These are phyloP conservation scores for Zygosaccharomyces gambellarensis DNA, from an alignment of 805 yeast genomes.

Conservation along the genomic window DNA sequence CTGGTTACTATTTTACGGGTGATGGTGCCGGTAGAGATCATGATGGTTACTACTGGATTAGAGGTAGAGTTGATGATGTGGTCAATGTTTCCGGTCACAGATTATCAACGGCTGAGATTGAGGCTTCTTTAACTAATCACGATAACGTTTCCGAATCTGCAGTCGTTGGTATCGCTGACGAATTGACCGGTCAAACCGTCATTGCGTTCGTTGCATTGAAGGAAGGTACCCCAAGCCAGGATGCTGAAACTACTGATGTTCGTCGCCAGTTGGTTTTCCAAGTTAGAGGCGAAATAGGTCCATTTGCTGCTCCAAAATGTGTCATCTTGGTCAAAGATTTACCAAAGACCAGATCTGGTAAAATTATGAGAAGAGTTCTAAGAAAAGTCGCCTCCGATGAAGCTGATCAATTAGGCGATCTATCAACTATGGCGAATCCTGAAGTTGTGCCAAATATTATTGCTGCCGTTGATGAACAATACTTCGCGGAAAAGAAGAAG, in stretches of 20 bases:
- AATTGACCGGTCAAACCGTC: slow-evolving; percentile 82
- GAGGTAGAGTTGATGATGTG: slow-evolving; percentile 85
- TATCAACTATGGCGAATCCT: slow-evolving; percentile 73
- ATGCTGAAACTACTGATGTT: slow-evolving; percentile 54
- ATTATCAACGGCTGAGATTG: slow-evolving; percentile 84
- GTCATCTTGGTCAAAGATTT: slow-evolving; percentile 69
- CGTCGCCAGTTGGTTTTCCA: slow-evolving; percentile 52
- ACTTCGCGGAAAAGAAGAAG: slow-evolving; percentile 25
- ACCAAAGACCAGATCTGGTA: slow-evolving; percentile 84
- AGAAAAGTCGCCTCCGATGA: slow-evolving; percentile 72
- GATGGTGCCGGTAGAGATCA: slow-evolving; percentile 86
- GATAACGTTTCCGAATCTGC: slow-evolving; percentile 70
- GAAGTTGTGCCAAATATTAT: slow-evolving; percentile 75
- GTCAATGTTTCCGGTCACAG: slow-evolving; percentile 86
- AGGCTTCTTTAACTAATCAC: slow-evolving; percentile 75
- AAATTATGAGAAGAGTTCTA: slow-evolving; percentile 81
- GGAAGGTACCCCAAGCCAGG: slow-evolving; percentile 61
- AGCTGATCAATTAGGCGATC: slow-evolving; percentile 78
- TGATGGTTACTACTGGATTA: slow-evolving; percentile 81
- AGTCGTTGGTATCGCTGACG: slow-evolving; percentile 78
- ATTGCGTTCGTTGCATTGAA: slow-evolving; percentile 76
- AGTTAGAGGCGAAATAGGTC: slow-evolving; percentile 77
- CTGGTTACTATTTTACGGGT: slow-evolving; percentile 80
- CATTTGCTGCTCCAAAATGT: slow-evolving; percentile 79
- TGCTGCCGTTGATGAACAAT: slow-evolving; percentile 50